Conservation (phyloP, 1,284 basidiomycete genomes). For the Trichosporon ovoides region DNA sequence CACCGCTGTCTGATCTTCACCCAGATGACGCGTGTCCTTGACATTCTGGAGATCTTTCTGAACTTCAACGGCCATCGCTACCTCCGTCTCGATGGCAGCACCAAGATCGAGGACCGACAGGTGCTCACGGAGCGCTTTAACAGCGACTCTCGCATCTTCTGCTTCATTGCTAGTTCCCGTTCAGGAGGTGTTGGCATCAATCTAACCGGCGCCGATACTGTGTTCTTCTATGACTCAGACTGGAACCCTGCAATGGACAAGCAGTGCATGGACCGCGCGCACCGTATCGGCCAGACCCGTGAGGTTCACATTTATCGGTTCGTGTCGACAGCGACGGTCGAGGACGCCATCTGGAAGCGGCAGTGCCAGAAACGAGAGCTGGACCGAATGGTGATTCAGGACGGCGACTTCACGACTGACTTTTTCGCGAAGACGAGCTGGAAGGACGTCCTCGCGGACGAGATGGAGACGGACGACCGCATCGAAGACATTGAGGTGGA, state of each 20-base stretch:
- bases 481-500: slow-evolving; percentile 34
- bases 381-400: slow-evolving; percentile 88
- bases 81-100: slow-evolving; percentile 85
- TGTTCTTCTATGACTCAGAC: slow-evolving; percentile 87
- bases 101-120: slow-evolving; percentile 92
- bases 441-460: slow-evolving; percentile 68
- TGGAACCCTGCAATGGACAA: slow-evolving; percentile 97
- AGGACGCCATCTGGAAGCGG: slow-evolving; percentile 92
- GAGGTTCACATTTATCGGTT: slow-evolving; percentile 97
- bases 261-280: slow-evolving; percentile 86
- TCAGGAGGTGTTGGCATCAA: slow-evolving; percentile 97
- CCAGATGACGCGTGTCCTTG: slow-evolving; percentile 92
- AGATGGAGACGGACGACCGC: slow-evolving; percentile 31
- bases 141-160: slow-evolving; percentile 79
- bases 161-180: slow-evolving; percentile 88
- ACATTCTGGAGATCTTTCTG: slow-evolving; percentile 89
- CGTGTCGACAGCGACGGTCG: slow-evolving; percentile 75
- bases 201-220: slow-evolving; percentile 92
- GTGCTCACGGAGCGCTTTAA: slow-evolving; percentile 97
- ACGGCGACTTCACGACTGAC: slow-evolving; percentile 72
- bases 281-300: slow-evolving; percentile 82
- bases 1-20: slow-evolving; percentile 94
- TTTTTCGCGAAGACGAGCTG: slow-evolving; percentile 62
- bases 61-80: slow-evolving; percentile 92
- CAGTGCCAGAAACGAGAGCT: slow-evolving; percentile 92